Base-by-base conservation (phyloP, 345 rosid genomes). In the Gossypium rotundifolium region DNA sequence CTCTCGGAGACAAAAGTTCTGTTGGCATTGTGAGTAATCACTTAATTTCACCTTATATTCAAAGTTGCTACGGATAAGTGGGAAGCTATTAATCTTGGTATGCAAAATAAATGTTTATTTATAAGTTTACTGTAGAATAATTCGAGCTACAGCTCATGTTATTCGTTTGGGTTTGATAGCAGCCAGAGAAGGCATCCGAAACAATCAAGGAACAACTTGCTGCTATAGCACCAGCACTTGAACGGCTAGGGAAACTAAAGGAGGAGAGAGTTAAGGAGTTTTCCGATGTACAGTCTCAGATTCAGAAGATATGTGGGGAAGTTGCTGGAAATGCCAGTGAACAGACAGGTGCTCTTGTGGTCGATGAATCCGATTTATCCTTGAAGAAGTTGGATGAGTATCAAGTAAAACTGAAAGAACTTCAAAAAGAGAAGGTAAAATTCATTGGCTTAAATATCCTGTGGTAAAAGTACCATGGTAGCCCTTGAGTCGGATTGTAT, bases 201-300 rank as follows among this genome's bases (percentile, higher is more conserved):
- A 95, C 99, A 48, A 95, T 93, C 86, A 95, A 95, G 88, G 92
- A 93, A 70, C 99, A 95, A 74, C 96, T 93, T 58, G 90, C 88
- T 18, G 94, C 94, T 51, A 95, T 95, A 81, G 96, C 96, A 72
- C 99, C 99, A 2, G 92, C 78, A 2, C 96, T 95, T 53, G 96
- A 93, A 75, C 93, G 88, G 80, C 89, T 95, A 70, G 90, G 93
- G 92, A 87, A 88, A 79, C 97, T 85, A 85, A 91, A 95, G 82
- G 96, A 91, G 67, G 94, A 91, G 84, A 93, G 99, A 73, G 85
- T 93, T 10, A 79, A 79, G 74, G 89, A 90, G 78, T 90, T 95
- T 65, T 88, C 90, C 66, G 85, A 88, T 74, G 92, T 91, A 18
- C 99, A 75, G 75, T 86, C 94, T 27, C 94, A 95, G 71, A 95